Evolutionary conservation across 1,284 basidiomycete species (phyloP), one percentile per base, ranked within the genome.

Genomic region (Naganishia sp.): DNA sequence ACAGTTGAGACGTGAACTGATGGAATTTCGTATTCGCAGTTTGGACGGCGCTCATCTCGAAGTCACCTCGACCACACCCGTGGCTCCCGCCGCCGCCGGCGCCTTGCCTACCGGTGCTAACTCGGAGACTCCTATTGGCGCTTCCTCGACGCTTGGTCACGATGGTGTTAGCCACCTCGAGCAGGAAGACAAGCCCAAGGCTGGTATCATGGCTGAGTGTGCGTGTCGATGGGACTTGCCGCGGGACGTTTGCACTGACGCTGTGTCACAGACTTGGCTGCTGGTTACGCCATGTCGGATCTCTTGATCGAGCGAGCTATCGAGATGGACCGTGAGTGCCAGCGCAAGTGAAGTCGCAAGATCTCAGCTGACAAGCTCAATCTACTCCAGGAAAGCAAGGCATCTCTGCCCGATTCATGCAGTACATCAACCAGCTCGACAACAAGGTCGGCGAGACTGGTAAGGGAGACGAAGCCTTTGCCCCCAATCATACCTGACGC

Each of bases 261-360:
- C 51, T 41, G 9, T 55, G 3, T 5, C 25, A 4, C 35, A 66
- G 67, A 94, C 79, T 85, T 97, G 66, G 78, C 79, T 45, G 87
- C 85, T 75, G 94, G 94, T 2, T 96, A 96, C 81, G 75, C 76
- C 53, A 84, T 96, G 46, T 87, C 88, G 25, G 93, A 96, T 76
- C 77, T 84, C 65, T 85, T 93, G 69, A 83, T 96, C 54, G 84
- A 89, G 71, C 87, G 87, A 69, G 91, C 93, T 28, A 96, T 97
- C 74, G 90, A 93, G 67, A 82, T 93, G 58, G 92, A 95, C 80
- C 81, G 89, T 90, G 72, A 72, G 87, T 81, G 21, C 17, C n/a
- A 6, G 17, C 10, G 15, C 17, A 17, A 18, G 18, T 21, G 15
- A 5, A 4, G 11, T 4, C 17, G 17, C n/a, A 13, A 18, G 18